These are phyloP conservation scores for Hysterium pulicare DNA, from an alignment of 2,329 filamentous ascomycete genomes.

Conservation along the genomic window DNA sequence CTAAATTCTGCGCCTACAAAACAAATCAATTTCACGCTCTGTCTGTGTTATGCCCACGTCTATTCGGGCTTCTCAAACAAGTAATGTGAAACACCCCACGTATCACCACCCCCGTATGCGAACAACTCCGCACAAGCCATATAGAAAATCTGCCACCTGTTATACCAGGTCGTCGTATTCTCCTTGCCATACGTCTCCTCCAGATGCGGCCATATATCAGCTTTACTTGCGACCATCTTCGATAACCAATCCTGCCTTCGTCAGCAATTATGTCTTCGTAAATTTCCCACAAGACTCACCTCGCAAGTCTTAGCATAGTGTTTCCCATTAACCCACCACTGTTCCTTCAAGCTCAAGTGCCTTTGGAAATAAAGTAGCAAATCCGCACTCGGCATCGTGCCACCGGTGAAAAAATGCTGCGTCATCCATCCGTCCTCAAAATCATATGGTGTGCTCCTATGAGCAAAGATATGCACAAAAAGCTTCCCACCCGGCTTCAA, in stretches of 20 bases:
- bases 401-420: constrained; percentile 68
- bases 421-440: constrained; percentile 74
- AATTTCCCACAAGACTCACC: constrained; percentile 37
- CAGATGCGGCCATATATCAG: constrained; percentile 61
- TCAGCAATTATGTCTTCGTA: neutral
- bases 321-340: constrained; percentile 69
- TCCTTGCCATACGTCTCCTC: constrained; percentile 63
- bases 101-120: constrained; percentile 62
- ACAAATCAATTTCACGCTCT: too few relatives aligned
- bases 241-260: constrained; percentile 56
- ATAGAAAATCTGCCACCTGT: constrained; percentile 70
- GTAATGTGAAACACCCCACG: constrained; percentile 66
- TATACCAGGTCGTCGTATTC: constrained; percentile 60
- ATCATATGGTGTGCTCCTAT: constrained; percentile 64
- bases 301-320: constrained; percentile 70
- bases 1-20: too few relatives aligned
- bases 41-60: neutral
- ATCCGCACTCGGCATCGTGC: constrained; percentile 68
- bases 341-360: constrained; percentile 56
- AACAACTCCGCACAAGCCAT: constrained; percentile 70
- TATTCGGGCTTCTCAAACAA: constrained; percentile 58
- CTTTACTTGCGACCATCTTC: constrained; percentile 58
- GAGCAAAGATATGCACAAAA: constrained; percentile 67
- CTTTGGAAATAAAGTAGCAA: constrained; percentile 65
- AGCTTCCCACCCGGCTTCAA: constrained; percentile 63